Base-by-base conservation (phyloP, 148 eudicot species). In the Oxyria digyna region DNA sequence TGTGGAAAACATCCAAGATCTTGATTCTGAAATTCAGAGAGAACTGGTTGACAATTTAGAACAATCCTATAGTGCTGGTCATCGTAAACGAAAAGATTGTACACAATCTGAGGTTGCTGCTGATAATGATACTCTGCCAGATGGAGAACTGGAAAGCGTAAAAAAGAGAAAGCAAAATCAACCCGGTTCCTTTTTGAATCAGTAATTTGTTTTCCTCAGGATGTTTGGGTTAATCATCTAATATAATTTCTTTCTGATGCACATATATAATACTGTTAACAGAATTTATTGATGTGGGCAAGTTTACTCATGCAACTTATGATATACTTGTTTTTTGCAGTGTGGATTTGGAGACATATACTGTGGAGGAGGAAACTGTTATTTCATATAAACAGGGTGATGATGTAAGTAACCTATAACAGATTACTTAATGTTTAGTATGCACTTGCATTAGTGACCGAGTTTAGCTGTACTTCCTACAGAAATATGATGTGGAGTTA, bases 301-400 rank as follows among this genome's bases (percentile, higher is more conserved):
- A 14, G 14, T n/a, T 12, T 8, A 24, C 12, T 15, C 9, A 29
- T 57, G 64, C 48, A 45, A 14, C 45, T 42, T 42, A 42, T 10
- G 14, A 45, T 45, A 14, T 14, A 14, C 8, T 1, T 14, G n/a
- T 0, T 29, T 55, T n/a, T 31, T 29, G 65, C 3, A 59, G 65
- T 13, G 65, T 59, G 65, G 65, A 59, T 59, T 11, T 26, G 63
- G 63, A 55, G 63, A 29, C 65, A 4, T 59, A 59, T 35, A 33
- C 50, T 13, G 70, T 67, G 45, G 48, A 38, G 49, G 70, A 62
- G 50, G 72, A 49, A 59, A 68, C 67, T 50, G 45, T 48, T 48
- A 55, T 76, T 75, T 41, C 73, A 52, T 35, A 59, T 31, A 29
- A 14, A 59, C 20, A 59, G 65, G 65, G 38, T 26, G 38, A 59